Evolutionary conservation across 2,329 filamentous ascomycete species (phyloP), one percentile per base, ranked within the genome.

Genomic region (Fusarium sp.): DNA sequence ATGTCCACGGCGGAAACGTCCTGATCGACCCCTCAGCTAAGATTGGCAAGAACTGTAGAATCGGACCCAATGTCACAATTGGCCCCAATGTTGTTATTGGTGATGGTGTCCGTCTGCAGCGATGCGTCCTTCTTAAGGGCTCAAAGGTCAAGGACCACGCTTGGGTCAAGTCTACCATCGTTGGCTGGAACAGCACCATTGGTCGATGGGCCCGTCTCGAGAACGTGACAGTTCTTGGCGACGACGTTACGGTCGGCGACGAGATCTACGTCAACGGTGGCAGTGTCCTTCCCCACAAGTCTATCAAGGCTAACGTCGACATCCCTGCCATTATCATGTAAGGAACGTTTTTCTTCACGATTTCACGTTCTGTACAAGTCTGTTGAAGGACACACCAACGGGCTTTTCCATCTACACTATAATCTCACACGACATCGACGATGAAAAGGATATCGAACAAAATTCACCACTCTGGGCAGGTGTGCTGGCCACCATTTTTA

Each of bases 261-360:
- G 95, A 99, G 84, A 94, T 99, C 75, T 98, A 98, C 82, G 96
- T 98, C 82, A 99, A 99, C 82, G 95, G 95, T 77, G 94, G 94
- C 77, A 97, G 93, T 76, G 92, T 99, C 69, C 86, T 99, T 71
- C 95, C 95, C 9, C 95, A 99, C 86, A 99, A 99, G 91, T 96
- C 92, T 81, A 98, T 99, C 88, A 98, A 98, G 88, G 89, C 91
- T 77, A 99, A 99, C 81, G 93, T 99, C 77, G 96, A 99, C 82
- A 88, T 88, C 29, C 88, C 88, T 25, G 88, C 88, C 66, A 90
- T 91, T 72, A 91, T 91, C 78, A 91, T 91, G 88, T 91, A 85
- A 84, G 64, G 60, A 85, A 83, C 61, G 61, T 55, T 52, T 52
- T 18, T 41, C 52, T 49, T 54, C 4, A 37, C 48, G 47, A 67